Evolutionary conservation across 169 alveolate genomes (phyloP).

Genomic region (Eimeria falciformis): DNA sequence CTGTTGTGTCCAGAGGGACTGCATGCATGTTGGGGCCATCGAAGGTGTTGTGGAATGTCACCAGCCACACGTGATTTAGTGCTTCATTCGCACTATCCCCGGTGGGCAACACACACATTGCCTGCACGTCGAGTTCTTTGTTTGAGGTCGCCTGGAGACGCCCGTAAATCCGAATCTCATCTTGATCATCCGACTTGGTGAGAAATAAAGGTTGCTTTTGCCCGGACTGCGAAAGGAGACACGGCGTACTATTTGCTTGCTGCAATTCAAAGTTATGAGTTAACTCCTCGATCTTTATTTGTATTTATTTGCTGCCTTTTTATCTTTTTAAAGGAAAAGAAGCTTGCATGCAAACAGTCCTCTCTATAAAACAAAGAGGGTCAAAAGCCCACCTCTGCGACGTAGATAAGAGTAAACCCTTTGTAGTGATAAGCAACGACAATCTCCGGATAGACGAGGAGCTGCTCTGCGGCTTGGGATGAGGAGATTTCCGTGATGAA

Average conservation of each 20-base stretch:
- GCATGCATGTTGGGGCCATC: slow-evolving; percentile 40
- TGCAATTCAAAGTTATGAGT: too few relatives aligned
- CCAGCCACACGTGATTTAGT: slow-evolving; percentile 20
- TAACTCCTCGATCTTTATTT: too few relatives aligned
- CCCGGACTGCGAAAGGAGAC: not conserved
- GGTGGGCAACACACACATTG: slow-evolving; percentile 13
- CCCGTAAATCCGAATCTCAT: slow-evolving; percentile 15
- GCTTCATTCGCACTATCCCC: not conserved
- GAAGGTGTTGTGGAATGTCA: slow-evolving; percentile 23
- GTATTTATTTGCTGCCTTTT: too few relatives aligned
- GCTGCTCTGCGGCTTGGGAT: not conserved
- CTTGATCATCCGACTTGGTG: slow-evolving; percentile 50
- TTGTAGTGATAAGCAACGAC: slow-evolving; percentile 55
- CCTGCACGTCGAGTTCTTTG: not conserved
- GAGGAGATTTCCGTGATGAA: slow-evolving; percentile 40
- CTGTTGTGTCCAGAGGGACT: slow-evolving; percentile 68
- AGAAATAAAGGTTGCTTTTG: slow-evolving; percentile 35
- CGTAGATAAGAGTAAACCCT: slow-evolving; percentile 62
- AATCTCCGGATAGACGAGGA: not conserved
- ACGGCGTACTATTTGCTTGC: too few relatives aligned
- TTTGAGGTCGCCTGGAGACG: not conserved
- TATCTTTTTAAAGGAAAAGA: too few relatives aligned
- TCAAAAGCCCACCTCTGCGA: slow-evolving; percentile 71
- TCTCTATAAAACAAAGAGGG: too few relatives aligned
- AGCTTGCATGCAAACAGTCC: too few relatives aligned